Percentiles rank a stretch among this genome's conserved stretches.
Evolutionary conservation across 2,329 filamentous ascomycete species (phyloP).

Genomic region (Fusarium drepaniforme): DNA sequence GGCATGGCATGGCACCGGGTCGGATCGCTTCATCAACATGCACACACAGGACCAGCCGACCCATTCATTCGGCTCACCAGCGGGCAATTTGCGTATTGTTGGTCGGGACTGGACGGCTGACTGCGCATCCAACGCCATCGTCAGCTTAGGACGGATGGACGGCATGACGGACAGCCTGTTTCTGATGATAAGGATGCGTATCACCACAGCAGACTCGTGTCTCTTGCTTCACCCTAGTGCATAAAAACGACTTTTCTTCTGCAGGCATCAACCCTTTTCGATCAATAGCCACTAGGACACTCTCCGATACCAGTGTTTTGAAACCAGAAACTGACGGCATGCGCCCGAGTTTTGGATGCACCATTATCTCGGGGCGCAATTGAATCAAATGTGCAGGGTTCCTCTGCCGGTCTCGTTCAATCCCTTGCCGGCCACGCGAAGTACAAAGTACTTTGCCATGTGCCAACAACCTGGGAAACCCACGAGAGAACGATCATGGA

Average conservation of each 20-base stretch:
- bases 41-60: constrained; percentile 12
- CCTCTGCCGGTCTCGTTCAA: constrained; percentile 17
- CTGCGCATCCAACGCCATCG: constrained; percentile 9
- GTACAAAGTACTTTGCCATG: constrained; percentile 46
- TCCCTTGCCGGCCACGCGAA: constrained; percentile 27
- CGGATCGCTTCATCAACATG: constrained; percentile 26
- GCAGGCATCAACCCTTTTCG: background rate
- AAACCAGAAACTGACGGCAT: background rate
- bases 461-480: constrained; percentile 32
- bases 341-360: background rate
- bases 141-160: constrained; percentile 9
- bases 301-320: background rate
- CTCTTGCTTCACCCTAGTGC: background rate
- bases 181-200: background rate
- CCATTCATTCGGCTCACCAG: constrained; percentile 13
- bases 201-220: background rate
- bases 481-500: constrained; percentile 37
- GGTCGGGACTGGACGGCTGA: background rate
- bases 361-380: background rate
- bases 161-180: background rate
- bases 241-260: background rate
- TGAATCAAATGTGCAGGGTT: constrained; percentile 29
- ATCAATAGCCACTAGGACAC: background rate
- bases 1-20: constrained; percentile 34
- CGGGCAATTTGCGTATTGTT: background rate